A percentile compares a stretch with the other conserved stretches of the same genome.
These are phyloP conservation scores for Tritrichomonas foetus DNA, from an alignment of 208 protist genomes.

Conservation along the genomic window DNA sequence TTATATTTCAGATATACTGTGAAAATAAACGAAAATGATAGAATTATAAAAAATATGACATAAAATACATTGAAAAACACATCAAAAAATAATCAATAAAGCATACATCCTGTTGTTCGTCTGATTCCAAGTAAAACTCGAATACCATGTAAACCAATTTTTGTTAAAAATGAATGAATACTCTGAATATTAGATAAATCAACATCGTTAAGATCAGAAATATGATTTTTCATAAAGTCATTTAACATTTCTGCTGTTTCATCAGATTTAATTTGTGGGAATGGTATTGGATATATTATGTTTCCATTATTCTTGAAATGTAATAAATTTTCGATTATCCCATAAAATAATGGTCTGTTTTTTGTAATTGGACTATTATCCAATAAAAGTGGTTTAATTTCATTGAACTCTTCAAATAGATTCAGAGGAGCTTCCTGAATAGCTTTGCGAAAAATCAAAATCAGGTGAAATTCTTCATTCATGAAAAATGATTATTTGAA, in stretches of 20 bases:
- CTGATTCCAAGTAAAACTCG: neutral
- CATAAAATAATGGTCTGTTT: neutral
- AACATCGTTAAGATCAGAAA: neutral
- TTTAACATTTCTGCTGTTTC: neutral
- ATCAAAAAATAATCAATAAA: neutral
- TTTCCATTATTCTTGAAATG: neutral
- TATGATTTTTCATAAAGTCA: neutral
- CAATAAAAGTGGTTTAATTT: neutral
- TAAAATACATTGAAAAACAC: too few relatives aligned
- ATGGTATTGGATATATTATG: neutral
- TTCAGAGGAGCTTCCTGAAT: too few relatives aligned
- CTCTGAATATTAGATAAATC: neutral
- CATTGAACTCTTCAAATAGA: neutral
- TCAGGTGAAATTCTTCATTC: too few relatives aligned
- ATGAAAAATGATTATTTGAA: too few relatives aligned
- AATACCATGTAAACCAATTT: neutral
- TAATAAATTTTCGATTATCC: neutral
- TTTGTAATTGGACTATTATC: neutral
- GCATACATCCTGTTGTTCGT: slow-evolving; percentile 7
- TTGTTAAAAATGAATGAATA: neutral
- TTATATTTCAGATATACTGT: too few relatives aligned
- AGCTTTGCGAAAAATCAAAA: too few relatives aligned
- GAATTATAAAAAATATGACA: too few relatives aligned
- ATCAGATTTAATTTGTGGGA: neutral
- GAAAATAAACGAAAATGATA: too few relatives aligned